phyloP scores from a whole-genome alignment of 805 yeast genomes.

The Kregervanrija fluxuum region DNA sequence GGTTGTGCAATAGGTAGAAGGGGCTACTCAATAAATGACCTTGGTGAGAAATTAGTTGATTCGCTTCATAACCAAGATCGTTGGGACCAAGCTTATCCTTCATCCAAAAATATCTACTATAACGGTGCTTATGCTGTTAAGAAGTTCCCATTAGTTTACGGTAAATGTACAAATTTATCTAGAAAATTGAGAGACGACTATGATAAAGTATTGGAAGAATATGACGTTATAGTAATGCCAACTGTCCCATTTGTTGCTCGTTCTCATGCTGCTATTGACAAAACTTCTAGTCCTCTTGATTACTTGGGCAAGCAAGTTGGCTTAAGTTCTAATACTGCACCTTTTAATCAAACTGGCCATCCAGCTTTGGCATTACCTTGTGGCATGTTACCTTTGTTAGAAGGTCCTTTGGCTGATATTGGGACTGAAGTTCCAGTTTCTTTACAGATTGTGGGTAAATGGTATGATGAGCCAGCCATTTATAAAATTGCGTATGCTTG shows the following conservation, averaged over 20 bases:
- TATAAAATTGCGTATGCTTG: too few relatives aligned
- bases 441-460: conserved; percentile 26
- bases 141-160: conserved; percentile 26
- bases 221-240: conserved; percentile 29
- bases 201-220: conserved; percentile 21
- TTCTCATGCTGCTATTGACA: conserved; percentile 17
- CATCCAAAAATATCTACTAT: conserved; percentile 11
- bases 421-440: conserved; percentile 1
- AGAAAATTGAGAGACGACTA: conserved; percentile 26
- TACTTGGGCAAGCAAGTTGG: conserved; percentile 21
- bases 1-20: conserved; percentile 16
- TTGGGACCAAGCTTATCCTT: conserved; percentile 10
- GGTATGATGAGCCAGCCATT: conserved; percentile 25
- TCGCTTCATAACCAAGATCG: conserved; percentile 6
- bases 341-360: conserved; percentile 31
- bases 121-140: conserved; percentile 28
- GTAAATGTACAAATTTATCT: conserved; percentile 27
- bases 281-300: conserved; percentile 21
- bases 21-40: conserved; percentile 9
- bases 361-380: conserved; percentile 31
- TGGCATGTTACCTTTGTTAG: conserved; percentile 25
- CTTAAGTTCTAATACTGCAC: conserved; percentile 28
- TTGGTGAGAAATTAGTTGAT: conserved; percentile 6
- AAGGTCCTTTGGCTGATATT: conserved; percentile 15
- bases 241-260: conserved; percentile 23